Evolutionary conservation across 225 moss, liverwort and hornwort species (phyloP), one percentile per base, ranked within the genome.

Genomic region (Pleurozium schreberi): DNA sequence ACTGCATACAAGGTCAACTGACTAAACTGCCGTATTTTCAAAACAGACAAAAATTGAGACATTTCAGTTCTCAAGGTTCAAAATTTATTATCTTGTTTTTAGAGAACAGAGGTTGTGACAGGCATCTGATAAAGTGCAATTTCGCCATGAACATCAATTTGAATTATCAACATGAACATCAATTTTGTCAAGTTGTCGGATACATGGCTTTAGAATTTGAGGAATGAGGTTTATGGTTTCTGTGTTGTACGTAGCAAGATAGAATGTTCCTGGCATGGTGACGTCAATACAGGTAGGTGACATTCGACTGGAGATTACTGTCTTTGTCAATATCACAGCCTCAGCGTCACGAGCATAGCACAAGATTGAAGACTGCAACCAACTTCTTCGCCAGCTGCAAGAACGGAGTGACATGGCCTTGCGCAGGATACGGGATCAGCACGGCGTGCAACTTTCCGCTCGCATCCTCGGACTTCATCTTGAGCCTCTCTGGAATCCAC

Each of bases 381-480:
- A 92, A 78, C 22, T 90, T 90, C 87, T 82, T 91, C 49, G 94
- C 91, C n/a, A 94, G 85, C 62, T 91, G 94, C 89, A 94, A 75
- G 83, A 21, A 26, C 19, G 94, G 92, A 6, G 91, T 91, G 20
- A 91, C 26, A 69, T 91, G 92, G 8, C 93, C 93, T 90, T 92
- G 91, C 31, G 87, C 70, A 77, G 93, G 92, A 65, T 49, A 63
- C 8, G 93, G 92, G 5, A 92, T 47, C 8, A 92, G 33, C 27
- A 94, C 93, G 14, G 88, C 90, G 34, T 94, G 93, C 81, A 88
- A 34, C 45, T 63, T 45, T 45, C 34, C 34, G 43, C 61, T 60
- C 1, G 12, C 43, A 42, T 50, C 28, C 66, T 60, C 88, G 15
- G 36, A 40, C 66, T 9, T 60, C 91, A 88, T 84, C 70, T 42